Conservation (phyloP, 208 protist species). For the Tetramitus jugosus region DNA sequence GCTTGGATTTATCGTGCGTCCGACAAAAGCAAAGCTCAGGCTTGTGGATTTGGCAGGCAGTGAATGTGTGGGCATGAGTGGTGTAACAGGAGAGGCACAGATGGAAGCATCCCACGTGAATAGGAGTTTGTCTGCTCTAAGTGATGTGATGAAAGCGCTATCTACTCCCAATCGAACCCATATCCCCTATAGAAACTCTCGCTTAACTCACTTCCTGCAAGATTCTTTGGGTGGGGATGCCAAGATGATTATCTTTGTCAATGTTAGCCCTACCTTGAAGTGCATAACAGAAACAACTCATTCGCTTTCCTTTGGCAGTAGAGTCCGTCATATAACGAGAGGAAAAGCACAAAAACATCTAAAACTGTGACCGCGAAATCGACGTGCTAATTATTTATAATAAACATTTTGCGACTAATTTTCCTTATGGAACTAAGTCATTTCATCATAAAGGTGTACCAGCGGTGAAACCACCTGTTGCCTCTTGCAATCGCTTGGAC, state of each 20-base stretch:
- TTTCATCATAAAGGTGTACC: too few relatives aligned
- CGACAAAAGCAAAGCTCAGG: slow-evolving; percentile 65
- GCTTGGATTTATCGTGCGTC: neutral
- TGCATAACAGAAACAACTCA: slow-evolving; percentile 22
- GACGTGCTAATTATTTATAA: too few relatives aligned
- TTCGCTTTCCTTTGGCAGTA: slow-evolving; percentile 4
- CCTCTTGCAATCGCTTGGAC: too few relatives aligned
- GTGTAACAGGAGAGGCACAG: slow-evolving; percentile 65
- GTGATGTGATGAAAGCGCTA: slow-evolving; percentile 76
- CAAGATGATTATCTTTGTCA: slow-evolving; percentile 15
- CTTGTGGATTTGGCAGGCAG: slow-evolving; percentile 84
- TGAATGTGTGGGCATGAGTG: slow-evolving; percentile 69
- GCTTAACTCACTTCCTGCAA: slow-evolving; percentile 21
- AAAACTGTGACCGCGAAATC: too few relatives aligned
- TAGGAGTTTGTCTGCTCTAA: slow-evolving; percentile 79
- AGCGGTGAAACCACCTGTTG: too few relatives aligned
- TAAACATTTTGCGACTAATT: too few relatives aligned
- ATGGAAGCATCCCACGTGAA: slow-evolving; percentile 85
- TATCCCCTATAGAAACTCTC: slow-evolving; percentile 28
- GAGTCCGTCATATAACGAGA: neutral
- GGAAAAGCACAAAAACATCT: neutral
- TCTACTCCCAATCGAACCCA: neutral
- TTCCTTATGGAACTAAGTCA: too few relatives aligned
- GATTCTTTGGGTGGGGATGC: slow-evolving; percentile 16
- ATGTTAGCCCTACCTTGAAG: neutral